Conservation (phyloP, 768 basidiomycete genomes). For the Naganishia kalamii region DNA sequence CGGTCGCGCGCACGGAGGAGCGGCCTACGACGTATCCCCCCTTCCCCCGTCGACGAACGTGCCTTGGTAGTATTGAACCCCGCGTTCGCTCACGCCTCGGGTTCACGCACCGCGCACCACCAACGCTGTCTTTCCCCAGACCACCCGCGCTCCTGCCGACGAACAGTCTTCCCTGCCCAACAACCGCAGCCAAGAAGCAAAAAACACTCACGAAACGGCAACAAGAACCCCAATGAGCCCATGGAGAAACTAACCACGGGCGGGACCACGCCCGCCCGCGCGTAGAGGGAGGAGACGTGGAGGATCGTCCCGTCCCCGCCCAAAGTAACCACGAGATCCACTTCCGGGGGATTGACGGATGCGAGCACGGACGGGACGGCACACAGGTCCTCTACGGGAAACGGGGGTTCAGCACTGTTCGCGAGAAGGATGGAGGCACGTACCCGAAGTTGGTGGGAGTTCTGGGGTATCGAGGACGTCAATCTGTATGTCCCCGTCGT, state of each 20-base stretch:
- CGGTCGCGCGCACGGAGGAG: too few species aligned
- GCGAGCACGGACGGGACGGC: conserved; percentile 19
- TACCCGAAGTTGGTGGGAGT: conserved; percentile 16
- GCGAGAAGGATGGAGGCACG: too few species aligned
- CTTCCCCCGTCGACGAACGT: too few species aligned
- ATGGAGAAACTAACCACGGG: conserved; percentile 85
- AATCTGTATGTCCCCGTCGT: too few species aligned
- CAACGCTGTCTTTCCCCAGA: too few species aligned
- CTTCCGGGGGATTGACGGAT: conserved; percentile 38
- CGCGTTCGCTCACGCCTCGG: too few species aligned
- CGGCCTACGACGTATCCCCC: too few species aligned
- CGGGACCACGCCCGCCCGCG: conserved; percentile 74
- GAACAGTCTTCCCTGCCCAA: too few species aligned
- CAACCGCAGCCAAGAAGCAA: too few species aligned
- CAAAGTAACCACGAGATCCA: conserved; percentile 81
- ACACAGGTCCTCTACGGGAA: conserved; percentile 28
- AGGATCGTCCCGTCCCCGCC: conserved; percentile 94
- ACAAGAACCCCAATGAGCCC: conserved; percentile 86
- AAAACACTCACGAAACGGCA: conserved; percentile 75
- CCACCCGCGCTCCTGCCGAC: too few species aligned
- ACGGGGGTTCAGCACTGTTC: conserved; percentile 10
- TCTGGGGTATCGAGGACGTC: conserved; percentile 2
- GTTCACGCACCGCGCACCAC: too few species aligned
- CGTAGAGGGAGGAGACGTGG: conserved; percentile 86
- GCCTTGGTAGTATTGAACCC: too few species aligned